Base-by-base conservation (phyloP, 169 alveolate species). In the Cryptosporidium muris region DNA sequence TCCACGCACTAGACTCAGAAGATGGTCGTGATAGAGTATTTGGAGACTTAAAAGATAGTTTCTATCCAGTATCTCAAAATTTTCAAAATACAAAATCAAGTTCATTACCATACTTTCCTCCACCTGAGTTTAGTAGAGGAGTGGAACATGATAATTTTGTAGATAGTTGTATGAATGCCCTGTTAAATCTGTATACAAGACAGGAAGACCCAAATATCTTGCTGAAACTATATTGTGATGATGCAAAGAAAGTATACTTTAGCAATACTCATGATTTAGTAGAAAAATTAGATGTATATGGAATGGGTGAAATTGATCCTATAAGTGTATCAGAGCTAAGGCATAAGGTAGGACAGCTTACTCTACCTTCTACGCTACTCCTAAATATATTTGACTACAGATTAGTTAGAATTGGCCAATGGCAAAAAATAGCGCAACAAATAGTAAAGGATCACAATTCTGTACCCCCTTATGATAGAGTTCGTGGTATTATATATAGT, bases 21-120 rank as follows among this genome's bases (percentile, higher is more conserved):
- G 85, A 74, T 43, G 85, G 85, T 5, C 54, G 85, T 25, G 85
- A 74, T 60, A 6, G 85, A 34, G 60, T 74, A 38, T 74, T 74
- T 37, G 38, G 48, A 4, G 1, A 16, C 25, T 42, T 34, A 1
- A n/a, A n/a, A n/a, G 16, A 4, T 6, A 38, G 38, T 5, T 2
- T 34, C 1, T 6, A 38, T 38, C 11, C 9, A 9, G 25, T 16
- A 25, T 25, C 25, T 25, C 25, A 25, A 25, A 0, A 0, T 25
- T 25, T 0, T 25, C 1, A 25, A 25, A 40, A n/a, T n/a, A 6
- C 34, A 9, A 16, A 64, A 7, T 16, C n/a, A 47, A 34, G 45
- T 8, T 11, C 14, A 2, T 63, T 74, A 8, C 85, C 85, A 38
- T 74, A 74, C 48, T 74, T 64, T 9, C 85, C 85, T 1, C 85